A percentile compares a stretch with the other conserved stretches of the same genome.
phyloP scores from a whole-genome alignment of 176 grass and related monocot genomes.

The Aegilops speltoides region DNA sequence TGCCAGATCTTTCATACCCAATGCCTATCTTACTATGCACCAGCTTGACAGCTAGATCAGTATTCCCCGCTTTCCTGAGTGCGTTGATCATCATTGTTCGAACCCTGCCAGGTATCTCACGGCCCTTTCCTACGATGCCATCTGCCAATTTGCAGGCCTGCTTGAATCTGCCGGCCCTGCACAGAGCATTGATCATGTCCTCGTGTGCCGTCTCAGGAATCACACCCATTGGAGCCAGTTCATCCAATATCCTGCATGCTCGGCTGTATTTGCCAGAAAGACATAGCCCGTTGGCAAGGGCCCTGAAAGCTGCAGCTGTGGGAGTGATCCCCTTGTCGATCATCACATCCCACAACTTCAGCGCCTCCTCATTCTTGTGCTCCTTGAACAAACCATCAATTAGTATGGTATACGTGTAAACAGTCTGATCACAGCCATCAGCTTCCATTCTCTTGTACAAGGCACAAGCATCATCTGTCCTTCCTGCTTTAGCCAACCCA shows the following conservation, averaged over 20 bases:
- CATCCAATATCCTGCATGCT: constrained; percentile 86
- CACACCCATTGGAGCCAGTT: constrained; percentile 81
- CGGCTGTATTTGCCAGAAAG: constrained; percentile 88
- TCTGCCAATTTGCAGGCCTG: constrained; percentile 93
- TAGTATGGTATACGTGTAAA: constrained; percentile 83
- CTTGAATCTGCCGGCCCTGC: constrained; percentile 78
- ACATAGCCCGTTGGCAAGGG: constrained; percentile 71
- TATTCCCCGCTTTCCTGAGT: constrained; percentile 87
- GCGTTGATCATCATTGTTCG: constrained; percentile 92
- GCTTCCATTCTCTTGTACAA: constrained; percentile 79
- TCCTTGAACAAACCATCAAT: constrained; percentile 87
- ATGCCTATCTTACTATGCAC: constrained; percentile 92
- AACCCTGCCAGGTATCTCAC: constrained; percentile 82
- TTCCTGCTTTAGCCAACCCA: constrained; percentile 67
- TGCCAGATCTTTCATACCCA: constrained; percentile 91
- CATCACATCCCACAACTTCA: constrained; percentile 83
- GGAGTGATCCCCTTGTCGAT: constrained; percentile 87
- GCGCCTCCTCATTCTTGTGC: constrained; percentile 82
- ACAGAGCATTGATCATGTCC: constrained; percentile 89
- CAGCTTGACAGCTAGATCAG: constrained; percentile 74
- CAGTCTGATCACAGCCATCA: constrained; percentile 74
- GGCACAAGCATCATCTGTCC: constrained; percentile 59
- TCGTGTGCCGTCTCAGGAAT: constrained; percentile 81
- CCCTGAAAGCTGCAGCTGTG: constrained; percentile 68
- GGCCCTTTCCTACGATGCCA: constrained; percentile 76